Evolutionary conservation across 495 filamentous ascomycete genomes (phyloP), one percentile per base, ranked within the genome.

Genomic region (Neurospora tetraspora): DNA sequence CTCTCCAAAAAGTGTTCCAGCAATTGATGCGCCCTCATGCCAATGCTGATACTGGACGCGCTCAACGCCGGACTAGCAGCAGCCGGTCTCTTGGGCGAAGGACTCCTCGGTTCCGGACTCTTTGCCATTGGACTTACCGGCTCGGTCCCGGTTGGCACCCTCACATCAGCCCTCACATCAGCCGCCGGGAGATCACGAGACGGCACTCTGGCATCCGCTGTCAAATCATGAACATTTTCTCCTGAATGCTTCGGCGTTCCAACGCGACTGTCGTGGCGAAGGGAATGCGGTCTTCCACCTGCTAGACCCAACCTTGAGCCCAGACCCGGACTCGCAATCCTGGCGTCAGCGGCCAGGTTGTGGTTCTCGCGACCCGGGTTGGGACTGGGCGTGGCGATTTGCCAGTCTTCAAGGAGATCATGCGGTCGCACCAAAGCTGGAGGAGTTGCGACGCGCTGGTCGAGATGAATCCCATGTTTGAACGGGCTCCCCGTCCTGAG

Each of bases 1-100:
- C 72, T 45, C 70, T 73, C 74, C 18, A 78, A 40, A 34, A 78
- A 78, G 37, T 74, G 72, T 38, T 76, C 76, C 11, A 78, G 27
- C 71, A 78, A 42, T 70, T 76, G 73, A 36, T 76, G 71, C 23
- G 74, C 74, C 20, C 76, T 73, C 3, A 72, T 65, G 1, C 53
- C 53, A 34, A 65, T 65, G 27, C 53, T 65, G 23, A 65, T 34
- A 27, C 53, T 34, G 1, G 53, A 65, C 14, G 53, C 27, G 7
- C 53, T 65, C 53, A 65, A 65, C 1, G 53, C 23, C 7, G 53
- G 53, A 18, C 53, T 65, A 5, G 53, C 53, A 0, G 53, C 53
- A 1, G 53, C 53, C 14, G 27, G 23, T 65, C 53, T 65, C 14
- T 65, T 34, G 14, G 53, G 53, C 14, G 53, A 23, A 0, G 53